Evolutionary conservation across 2,329 filamentous ascomycete species (phyloP).

Genomic region (Cladorrhinum sp.): DNA sequence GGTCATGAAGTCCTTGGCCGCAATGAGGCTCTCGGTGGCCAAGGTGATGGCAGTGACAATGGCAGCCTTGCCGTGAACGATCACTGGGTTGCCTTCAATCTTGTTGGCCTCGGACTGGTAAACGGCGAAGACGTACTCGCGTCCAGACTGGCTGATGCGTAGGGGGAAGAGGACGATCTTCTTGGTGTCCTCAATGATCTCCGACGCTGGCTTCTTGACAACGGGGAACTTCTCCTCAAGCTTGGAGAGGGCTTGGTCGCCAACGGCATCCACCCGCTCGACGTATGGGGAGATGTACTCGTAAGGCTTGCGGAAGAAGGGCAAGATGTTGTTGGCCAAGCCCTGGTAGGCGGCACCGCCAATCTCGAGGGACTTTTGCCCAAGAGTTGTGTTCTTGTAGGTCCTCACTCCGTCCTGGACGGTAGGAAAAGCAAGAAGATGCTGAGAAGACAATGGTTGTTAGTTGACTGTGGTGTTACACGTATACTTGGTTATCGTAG

Average conservation of each 20-base stretch:
- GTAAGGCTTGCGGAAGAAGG: constrained; percentile 76
- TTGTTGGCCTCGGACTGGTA: constrained; percentile 1
- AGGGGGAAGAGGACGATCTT: constrained; percentile 58
- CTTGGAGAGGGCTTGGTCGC: constrained; percentile 66
- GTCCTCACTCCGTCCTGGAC: constrained; percentile 56
- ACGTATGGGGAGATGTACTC: constrained; percentile 82
- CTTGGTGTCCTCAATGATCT: constrained; percentile 64
- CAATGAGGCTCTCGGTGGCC: neutral
- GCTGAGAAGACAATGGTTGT: neutral
- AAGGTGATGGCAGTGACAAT: neutral
- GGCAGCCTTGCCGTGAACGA: neutral
- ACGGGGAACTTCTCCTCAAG: constrained; percentile 70
- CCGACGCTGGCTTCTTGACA: constrained; percentile 71
- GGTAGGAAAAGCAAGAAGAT: constrained; percentile 2
- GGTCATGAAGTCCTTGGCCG: neutral
- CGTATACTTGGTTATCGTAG: neutral
- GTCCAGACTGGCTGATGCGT: neutral
- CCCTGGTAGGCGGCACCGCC: constrained; percentile 72
- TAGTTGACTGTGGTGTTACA: neutral
- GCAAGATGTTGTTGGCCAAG: constrained; percentile 73
- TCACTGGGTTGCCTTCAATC: neutral
- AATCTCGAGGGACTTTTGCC: constrained; percentile 76
- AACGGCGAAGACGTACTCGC: neutral
- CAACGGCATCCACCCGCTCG: constrained; percentile 73
- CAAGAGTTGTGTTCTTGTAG: constrained; percentile 79